Conservation (phyloP, 371 early-diverging fungal genomes). For the Rhizopus sp. region DNA sequence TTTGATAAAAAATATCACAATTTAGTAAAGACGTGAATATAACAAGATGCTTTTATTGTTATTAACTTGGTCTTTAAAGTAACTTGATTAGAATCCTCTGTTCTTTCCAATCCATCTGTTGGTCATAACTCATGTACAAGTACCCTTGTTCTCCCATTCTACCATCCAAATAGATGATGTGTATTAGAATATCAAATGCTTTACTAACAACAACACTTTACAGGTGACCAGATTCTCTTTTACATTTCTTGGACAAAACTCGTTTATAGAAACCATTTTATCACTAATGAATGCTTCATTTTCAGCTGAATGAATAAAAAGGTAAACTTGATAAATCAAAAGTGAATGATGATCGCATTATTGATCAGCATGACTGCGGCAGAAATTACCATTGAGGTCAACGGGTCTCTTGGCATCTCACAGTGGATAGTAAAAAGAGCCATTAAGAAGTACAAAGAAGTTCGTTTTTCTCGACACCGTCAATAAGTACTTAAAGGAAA, state of each 20-base stretch:
- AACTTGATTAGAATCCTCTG: slow-evolving; percentile 32
- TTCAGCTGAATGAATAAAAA: slow-evolving; percentile 63
- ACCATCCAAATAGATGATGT: slow-evolving; percentile 69
- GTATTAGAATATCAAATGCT: slow-evolving; percentile 55
- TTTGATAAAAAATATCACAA: not conserved
- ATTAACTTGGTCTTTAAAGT: slow-evolving; percentile 48
- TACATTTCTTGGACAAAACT: slow-evolving; percentile 64
- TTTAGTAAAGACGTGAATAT: not conserved
- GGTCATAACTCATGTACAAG: slow-evolving; percentile 58
- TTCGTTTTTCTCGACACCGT: too few species aligned
- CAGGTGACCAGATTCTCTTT: slow-evolving; percentile 73
- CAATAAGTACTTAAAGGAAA: too few species aligned
- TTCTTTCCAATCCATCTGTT: slow-evolving; percentile 25
- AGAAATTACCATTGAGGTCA: too few species aligned
- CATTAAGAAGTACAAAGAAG: too few species aligned
- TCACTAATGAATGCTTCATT: slow-evolving; percentile 66
- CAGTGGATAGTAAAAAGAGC: too few species aligned
- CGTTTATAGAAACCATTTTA: slow-evolving; percentile 61
- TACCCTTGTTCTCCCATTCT: slow-evolving; percentile 47
- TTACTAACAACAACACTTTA: slow-evolving; percentile 67
- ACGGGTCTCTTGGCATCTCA: too few species aligned
- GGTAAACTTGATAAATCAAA: slow-evolving; percentile 64
- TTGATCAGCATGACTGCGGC: slow-evolving; percentile 24
- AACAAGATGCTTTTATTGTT: not conserved
- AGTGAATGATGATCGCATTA: slow-evolving; percentile 69